Conservation (phyloP, 2,329 filamentous ascomycete species). For the Phyllosticta paracitricarpa region DNA sequence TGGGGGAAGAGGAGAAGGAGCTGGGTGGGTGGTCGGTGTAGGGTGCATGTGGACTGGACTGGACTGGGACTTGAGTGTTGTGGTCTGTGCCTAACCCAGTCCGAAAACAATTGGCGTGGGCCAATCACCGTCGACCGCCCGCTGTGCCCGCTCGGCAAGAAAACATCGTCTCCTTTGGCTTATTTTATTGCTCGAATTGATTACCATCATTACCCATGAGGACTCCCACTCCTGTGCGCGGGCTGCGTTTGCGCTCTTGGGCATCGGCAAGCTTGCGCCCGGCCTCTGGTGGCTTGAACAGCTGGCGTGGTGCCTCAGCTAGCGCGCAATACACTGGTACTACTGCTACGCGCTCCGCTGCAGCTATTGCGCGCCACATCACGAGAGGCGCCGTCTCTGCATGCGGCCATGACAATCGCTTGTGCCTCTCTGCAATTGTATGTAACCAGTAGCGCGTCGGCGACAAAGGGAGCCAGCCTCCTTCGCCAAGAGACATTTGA, state of each 20-base stretch:
- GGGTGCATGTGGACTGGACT: not conserved
- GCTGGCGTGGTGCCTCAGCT: not conserved
- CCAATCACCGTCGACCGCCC: not conserved
- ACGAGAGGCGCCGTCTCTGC: not conserved
- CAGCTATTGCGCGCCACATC: not conserved
- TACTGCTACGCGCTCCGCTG: not conserved
- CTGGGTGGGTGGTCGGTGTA: conserved; percentile 1
- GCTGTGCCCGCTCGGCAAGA: not conserved
- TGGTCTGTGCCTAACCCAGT: not conserved
- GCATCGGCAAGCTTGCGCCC: not conserved
- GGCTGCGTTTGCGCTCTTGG: not conserved
- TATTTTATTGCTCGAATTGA: not conserved
- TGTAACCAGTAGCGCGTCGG: not conserved
- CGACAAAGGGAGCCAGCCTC: not conserved
- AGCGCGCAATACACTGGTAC: not conserved
- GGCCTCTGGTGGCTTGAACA: not conserved
- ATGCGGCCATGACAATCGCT: not conserved
- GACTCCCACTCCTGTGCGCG: not conserved
- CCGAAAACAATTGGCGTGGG: not conserved
- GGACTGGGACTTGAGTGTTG: not conserved
- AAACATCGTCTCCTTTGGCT: not conserved
- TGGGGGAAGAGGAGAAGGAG: conserved; percentile 6
- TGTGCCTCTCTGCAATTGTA: not conserved
- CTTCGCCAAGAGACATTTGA: not conserved
- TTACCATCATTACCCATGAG: not conserved